Percentiles rank a stretch among this genome's conserved stretches.
Evolutionary conservation across 768 basidiomycete genomes (phyloP).

Genomic region (Pulveroboletus frians): DNA sequence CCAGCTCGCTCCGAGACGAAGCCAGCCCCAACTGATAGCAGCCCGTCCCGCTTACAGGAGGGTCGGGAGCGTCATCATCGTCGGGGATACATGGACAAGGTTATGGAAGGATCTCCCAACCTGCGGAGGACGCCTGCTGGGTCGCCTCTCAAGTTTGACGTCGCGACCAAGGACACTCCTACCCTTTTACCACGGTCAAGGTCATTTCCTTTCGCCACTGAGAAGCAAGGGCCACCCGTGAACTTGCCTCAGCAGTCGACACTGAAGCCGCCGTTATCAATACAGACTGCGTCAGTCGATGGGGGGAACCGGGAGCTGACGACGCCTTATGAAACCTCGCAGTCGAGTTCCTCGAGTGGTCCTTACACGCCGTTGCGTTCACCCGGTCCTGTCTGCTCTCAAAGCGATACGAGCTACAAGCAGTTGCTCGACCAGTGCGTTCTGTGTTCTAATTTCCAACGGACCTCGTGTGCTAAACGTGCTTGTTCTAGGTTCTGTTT

Average conservation of each 20-base stretch:
- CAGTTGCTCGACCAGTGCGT: slow-evolving; percentile 63
- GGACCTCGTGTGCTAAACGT: slow-evolving; percentile 1
- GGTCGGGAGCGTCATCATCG: slow-evolving; percentile 45
- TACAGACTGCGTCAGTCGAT: slow-evolving; percentile 10
- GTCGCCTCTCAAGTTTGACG: slow-evolving; percentile 32
- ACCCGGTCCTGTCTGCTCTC: slow-evolving; percentile 29
- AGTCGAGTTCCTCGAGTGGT: slow-evolving; percentile 41
- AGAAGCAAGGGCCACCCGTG: slow-evolving; percentile 5
- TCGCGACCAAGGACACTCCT: slow-evolving; percentile 20
- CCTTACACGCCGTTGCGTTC: slow-evolving; percentile 41
- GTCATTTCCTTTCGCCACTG: slow-evolving; percentile 33
- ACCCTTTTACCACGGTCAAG: slow-evolving; percentile 27
- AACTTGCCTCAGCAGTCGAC: slow-evolving; percentile 3
- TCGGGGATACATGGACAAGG: slow-evolving; percentile 51
- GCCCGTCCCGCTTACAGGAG: slow-evolving; percentile 8
- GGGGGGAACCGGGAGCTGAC: slow-evolving; percentile 38
- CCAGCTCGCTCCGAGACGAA: slow-evolving; percentile 11
- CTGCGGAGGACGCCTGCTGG: slow-evolving; percentile 48
- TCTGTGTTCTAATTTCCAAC: not conserved
- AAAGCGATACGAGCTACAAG: slow-evolving; percentile 44
- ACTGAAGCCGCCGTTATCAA: slow-evolving; percentile 10
- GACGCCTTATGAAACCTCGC: slow-evolving; percentile 45
- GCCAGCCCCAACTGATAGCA: slow-evolving; percentile 1
- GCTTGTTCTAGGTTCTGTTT: slow-evolving; percentile 62
- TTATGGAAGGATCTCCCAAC: slow-evolving; percentile 25